Evolutionary conservation across 345 rosid genomes (phyloP), one percentile per base, ranked within the genome.

Genomic region (Citrus glauca): DNA sequence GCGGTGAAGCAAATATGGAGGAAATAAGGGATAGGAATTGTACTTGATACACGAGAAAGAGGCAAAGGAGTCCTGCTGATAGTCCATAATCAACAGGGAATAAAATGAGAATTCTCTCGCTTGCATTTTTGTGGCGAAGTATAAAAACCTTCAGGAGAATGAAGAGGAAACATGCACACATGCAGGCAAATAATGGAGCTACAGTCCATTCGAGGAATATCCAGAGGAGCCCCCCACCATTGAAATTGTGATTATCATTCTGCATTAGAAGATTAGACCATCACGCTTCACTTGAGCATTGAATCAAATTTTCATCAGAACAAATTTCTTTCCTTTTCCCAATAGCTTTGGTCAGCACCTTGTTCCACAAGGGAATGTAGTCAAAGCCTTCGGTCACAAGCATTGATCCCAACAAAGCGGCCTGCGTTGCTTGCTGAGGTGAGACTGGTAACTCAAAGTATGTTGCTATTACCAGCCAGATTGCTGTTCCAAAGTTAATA

Each of bases 361-460:
- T 82, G 75, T 75, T 74, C 83, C 76, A 82, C 71, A 70, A 28
- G 55, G 78, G 82, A 13, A 83, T 66, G 78, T 79, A 77, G 16
- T 63, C 66, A 67, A 78, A 76, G 30, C 84, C 83, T 59, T 77
- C 74, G 25, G 76, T 45, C 33, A 68, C 78, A 37, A 81, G 80
- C 66, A 81, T 33, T 48, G 74, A 81, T 71, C 86, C 85, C 57
- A 86, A 35, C 64, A 85, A 74, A 69, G 81, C 83, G 70, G 80
- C 78, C 73, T 83, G 83, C 32, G 68, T 81, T 10, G 81, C 81
- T 60, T 83, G 81, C 68, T 77, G 79, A 25, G 82, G 62, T 35
- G 85, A 86, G 2, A 86, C 88, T 30, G 86, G 86, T 27, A 83
- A 35, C 82, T 79, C 85, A 69, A 74, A 63, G 45, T 77, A 81